Evolutionary conservation across 805 yeast species (phyloP), one percentile per base, ranked within the genome.

Genomic region (Cyberlindnera samutprakarnensis): DNA sequence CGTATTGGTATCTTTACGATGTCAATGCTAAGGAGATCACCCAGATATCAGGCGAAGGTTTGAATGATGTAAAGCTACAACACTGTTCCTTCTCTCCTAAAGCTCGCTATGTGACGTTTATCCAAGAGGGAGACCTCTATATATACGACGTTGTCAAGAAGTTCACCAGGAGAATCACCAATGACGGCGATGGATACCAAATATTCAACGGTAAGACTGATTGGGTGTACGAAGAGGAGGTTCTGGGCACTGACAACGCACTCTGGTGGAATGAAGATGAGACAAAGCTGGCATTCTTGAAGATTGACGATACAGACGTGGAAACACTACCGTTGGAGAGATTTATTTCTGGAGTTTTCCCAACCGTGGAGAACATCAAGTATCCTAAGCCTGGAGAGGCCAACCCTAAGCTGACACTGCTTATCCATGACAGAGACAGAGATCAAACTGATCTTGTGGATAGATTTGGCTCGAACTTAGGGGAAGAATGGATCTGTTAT

Each of bases 201-300:
- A 58, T 80, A 4, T 64, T 68, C 38, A 77, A 82, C 43, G 94
- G 85, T 6, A 77, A 66, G 40, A 76, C 88, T 0, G 92, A 82
- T 47, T 83, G 94, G 92, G 78, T 82, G 2, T 82, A 82, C 52
- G 94, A 83, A 51, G 94, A 83, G 48, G 94, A 83, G 46, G 83
- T 83, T 1, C 55, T 76, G 10, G 67, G 66, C 0, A 45, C 58
- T 12, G 88, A 79, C 39, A 56, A 52, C 22, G 74, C 81, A 1
- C 57, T 81, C 10, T 81, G 86, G 82, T 82, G 90, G 87, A 60
- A 78, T 12, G 78, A 80, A 1, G 73, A 75, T 40, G 82, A 78
- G 41, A 51, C 71, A 2, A 60, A 59, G 33, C 39, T 81, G 28
- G 59, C 78, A 0, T 83, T 62, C 44, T 65, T 79, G 38, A 66